These are phyloP conservation scores for Acaromyces ingoldii DNA, from an alignment of 1,284 basidiomycete genomes.

Conservation along the genomic window DNA sequence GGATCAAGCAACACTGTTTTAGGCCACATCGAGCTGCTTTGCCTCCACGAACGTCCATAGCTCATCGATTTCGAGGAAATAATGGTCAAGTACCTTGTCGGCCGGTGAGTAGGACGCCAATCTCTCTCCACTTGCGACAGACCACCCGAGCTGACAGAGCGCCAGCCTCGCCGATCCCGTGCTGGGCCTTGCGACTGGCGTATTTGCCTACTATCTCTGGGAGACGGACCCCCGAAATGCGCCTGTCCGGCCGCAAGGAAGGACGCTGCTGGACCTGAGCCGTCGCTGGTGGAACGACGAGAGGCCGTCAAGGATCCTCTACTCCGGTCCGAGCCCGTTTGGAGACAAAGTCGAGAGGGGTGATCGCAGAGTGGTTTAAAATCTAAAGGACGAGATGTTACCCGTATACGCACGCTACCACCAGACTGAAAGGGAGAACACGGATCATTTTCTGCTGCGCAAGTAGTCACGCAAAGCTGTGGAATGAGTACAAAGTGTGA, in stretches of 20 bases:
- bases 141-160: neutral
- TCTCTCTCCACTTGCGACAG: neutral
- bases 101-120: neutral
- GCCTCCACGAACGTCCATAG: no score
- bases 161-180: constrained; percentile 33
- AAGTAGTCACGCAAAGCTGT: no score
- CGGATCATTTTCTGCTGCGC: neutral
- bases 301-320: neutral
- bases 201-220: constrained; percentile 45
- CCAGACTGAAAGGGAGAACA: neutral
- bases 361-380: neutral
- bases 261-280: constrained; percentile 30
- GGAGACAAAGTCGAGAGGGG: neutral
- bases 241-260: constrained; percentile 26
- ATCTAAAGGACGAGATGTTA: neutral
- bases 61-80: no score
- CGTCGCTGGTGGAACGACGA: constrained; percentile 13
- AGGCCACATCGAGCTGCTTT: no score
- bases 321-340: neutral
- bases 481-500: neutral
- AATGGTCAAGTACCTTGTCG: constrained; percentile 12
- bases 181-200: constrained; percentile 40
- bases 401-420: neutral
- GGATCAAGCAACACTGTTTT: no score
- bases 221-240: constrained; percentile 43